Evolutionary conservation across 1,284 basidiomycete species (phyloP).

Genomic region (Gyrodon tennesseensis): DNA sequence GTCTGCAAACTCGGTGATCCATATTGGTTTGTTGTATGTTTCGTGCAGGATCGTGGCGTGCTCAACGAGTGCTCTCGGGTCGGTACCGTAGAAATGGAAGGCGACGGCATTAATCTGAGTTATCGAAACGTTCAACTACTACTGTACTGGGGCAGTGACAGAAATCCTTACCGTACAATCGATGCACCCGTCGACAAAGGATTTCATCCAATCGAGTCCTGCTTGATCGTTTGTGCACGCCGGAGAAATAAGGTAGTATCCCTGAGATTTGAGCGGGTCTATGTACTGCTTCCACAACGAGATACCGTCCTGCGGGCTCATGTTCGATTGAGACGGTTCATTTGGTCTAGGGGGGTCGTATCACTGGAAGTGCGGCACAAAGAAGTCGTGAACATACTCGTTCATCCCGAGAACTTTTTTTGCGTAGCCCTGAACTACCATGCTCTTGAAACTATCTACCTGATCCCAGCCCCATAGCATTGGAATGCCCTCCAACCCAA

Average conservation of each 20-base stretch:
- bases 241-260: constrained; percentile 66
- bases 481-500: constrained; percentile 51
- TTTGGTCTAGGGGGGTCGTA: constrained; percentile 49
- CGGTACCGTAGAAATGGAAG: constrained; percentile 65
- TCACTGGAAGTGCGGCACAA: constrained; percentile 10
- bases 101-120: constrained; percentile 57
- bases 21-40: constrained; percentile 55
- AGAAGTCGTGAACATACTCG: constrained; percentile 47
- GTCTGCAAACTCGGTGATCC: constrained; percentile 72
- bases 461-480: constrained; percentile 58
- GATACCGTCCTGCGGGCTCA: constrained; percentile 57
- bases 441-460: constrained; percentile 39
- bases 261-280: constrained; percentile 58
- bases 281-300: constrained; percentile 66
- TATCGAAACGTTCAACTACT: background rate
- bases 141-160: background rate
- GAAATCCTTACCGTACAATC: constrained; percentile 51
- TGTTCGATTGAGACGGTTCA: constrained; percentile 59
- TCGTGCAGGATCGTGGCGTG: constrained; percentile 58
- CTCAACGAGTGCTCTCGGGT: constrained; percentile 51
- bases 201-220: constrained; percentile 61
- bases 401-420: constrained; percentile 58
- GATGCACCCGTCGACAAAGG: constrained; percentile 57
- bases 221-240: constrained; percentile 66
- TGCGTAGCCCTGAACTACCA: constrained; percentile 48